Evolutionary conservation across 495 filamentous ascomycete species (phyloP).

Genomic region (Glarea lozoyensis): DNA sequence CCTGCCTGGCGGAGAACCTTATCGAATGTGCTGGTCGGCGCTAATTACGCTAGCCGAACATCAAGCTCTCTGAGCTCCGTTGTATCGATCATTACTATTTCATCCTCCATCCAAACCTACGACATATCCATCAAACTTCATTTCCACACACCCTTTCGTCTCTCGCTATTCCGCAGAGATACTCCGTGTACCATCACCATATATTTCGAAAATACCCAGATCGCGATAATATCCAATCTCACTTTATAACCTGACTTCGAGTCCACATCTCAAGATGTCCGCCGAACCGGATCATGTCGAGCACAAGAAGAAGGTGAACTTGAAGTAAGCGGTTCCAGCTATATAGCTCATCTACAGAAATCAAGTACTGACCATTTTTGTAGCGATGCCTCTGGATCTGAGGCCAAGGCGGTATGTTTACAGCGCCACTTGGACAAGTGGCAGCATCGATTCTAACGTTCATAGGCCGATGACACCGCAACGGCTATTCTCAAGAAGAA

Average conservation of each 20-base stretch:
- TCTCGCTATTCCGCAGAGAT: slow-evolving; percentile 1
- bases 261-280: slow-evolving; percentile 20
- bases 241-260: slow-evolving; percentile 3
- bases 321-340: slow-evolving; percentile 55
- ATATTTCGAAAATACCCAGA: slow-evolving; percentile 3
- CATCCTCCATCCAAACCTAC: no score
- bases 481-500: slow-evolving; percentile 99
- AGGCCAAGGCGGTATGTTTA: slow-evolving; percentile 68
- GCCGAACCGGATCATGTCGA: slow-evolving; percentile 35
- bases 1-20: no score
- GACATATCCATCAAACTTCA: no score
- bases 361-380: slow-evolving; percentile 27
- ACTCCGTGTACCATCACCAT: background rate
- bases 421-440: slow-evolving; percentile 21
- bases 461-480: slow-evolving; percentile 80
- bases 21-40: no score
- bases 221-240: background rate
- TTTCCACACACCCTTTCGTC: slow-evolving; percentile 2
- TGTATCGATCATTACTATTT: no score
- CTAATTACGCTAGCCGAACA: no score
- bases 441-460: slow-evolving; percentile 22
- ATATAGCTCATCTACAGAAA: background rate
- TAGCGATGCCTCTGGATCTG: slow-evolving; percentile 84
- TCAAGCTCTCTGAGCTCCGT: no score
- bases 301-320: slow-evolving; percentile 88